Base-by-base conservation (phyloP, 345 rosid genomes). In the Arabidopsis suecica region DNA sequence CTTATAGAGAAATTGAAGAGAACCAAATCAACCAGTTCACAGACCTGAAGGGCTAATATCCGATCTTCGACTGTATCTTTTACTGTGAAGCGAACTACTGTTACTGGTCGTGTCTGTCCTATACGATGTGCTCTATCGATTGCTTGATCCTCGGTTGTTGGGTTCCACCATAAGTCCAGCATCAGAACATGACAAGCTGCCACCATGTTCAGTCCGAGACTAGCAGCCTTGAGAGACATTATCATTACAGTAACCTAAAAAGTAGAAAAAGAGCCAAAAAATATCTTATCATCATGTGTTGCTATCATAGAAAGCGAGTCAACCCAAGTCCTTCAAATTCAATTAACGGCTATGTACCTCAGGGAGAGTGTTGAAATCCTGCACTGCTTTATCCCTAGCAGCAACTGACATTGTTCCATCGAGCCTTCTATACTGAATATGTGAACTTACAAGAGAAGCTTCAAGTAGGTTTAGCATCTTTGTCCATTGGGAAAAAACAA, bases 131-230 rank as follows among this genome's bases (percentile, higher is more conserved):
- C 98, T 84, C 98, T 91, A 79, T 94, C 97, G 20, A 94, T 84
- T 68, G 97, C 97, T 71, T 94, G 97, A 82, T 94, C 97, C 81
- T 94, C 98, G 9, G 96, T 90, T 16, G 96, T 94, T 20, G 97
- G 98, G 82, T 94, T 94, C 98, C 98, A 94, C 98, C 98, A 94
- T 3, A 94, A 88, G 74, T 94, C 98, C 60, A 94, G 80, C 65
- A 94, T 83, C 54, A 94, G 75, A 72, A 94, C 98, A 81, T 77
- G 97, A 78, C 91, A 91, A 58, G 98, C 98, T 41, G 97, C 93
- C 72, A 94, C 97, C 98, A 94, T 86, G 81, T 94, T 94, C 18
- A 94, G 83, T 82, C 98, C 97, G 38, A 94, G 95, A 81, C 98
- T 94, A 13, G 98, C 98, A 69, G 97, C 98, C 84, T 94, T 94